These are phyloP conservation scores for Suhomyces terraborum DNA, from an alignment of 1,139 yeast genomes.

Conservation along the genomic window DNA sequence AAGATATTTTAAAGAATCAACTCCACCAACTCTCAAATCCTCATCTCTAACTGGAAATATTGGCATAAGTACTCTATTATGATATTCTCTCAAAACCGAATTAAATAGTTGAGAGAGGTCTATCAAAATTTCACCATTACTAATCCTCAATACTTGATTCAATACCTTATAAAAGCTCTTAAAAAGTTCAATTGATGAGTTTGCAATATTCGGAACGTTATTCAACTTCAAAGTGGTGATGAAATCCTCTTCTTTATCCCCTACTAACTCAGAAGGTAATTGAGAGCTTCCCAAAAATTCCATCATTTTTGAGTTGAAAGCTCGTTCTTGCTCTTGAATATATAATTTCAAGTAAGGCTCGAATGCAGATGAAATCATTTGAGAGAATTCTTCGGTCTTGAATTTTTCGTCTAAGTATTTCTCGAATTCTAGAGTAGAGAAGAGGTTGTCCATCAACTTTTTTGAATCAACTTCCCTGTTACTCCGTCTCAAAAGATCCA, in stretches of 20 bases:
- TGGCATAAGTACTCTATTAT: slow-evolving; percentile 59
- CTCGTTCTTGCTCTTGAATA: slow-evolving; percentile 82
- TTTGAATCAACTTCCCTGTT: slow-evolving; percentile 14
- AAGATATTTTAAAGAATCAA: slow-evolving; percentile 66
- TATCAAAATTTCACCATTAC: slow-evolving; percentile 66
- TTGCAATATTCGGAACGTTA: slow-evolving; percentile 61
- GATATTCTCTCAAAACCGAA: slow-evolving; percentile 67
- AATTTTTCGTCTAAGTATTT: slow-evolving; percentile 64
- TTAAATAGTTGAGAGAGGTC: slow-evolving; percentile 67
- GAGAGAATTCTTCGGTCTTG: slow-evolving; percentile 43
- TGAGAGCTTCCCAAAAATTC: slow-evolving; percentile 57
- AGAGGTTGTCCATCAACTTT: slow-evolving; percentile 27
- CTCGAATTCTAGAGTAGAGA: slow-evolving; percentile 67
- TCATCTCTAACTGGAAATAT: slow-evolving; percentile 48
- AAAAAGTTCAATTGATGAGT: slow-evolving; percentile 86
- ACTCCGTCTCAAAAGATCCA: slow-evolving; percentile 17
- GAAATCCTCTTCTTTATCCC: slow-evolving; percentile 29
- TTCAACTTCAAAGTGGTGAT: slow-evolving; percentile 41
- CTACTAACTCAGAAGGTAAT: slow-evolving; percentile 40
- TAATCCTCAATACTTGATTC: slow-evolving; percentile 73
- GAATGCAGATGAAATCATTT: slow-evolving; percentile 68
- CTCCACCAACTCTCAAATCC: slow-evolving; percentile 23
- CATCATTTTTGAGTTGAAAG: slow-evolving; percentile 60
- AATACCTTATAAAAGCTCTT: slow-evolving; percentile 71
- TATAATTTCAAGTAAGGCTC: slow-evolving; percentile 84